Percentiles rank a stretch among this genome's conserved stretches.
Conservation (phyloP, 306 rosid genomes). For the Citrullus amarus region DNA sequence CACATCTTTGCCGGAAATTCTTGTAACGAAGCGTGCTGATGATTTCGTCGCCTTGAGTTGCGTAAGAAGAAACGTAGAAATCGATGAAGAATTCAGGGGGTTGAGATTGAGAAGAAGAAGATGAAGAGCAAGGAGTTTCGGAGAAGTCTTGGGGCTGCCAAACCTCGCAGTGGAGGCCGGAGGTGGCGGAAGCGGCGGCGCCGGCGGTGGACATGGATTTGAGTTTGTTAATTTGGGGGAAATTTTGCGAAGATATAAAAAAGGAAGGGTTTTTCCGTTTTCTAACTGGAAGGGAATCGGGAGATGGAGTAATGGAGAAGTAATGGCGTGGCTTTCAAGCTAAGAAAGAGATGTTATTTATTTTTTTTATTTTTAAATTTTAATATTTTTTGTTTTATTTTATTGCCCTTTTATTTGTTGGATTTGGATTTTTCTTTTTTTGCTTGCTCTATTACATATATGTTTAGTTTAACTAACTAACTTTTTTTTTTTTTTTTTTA, state of each 20-base stretch:
- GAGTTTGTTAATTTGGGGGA: not conserved
- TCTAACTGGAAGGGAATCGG: not conserved
- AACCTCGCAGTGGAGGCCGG: constrained; percentile 5
- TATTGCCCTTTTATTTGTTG: not conserved
- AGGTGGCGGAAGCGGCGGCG: not conserved
- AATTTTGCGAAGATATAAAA: not conserved
- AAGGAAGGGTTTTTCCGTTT: not conserved
- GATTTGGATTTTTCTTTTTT: not conserved
- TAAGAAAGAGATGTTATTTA: not conserved
- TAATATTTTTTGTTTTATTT: not conserved
- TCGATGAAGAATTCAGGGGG: not conserved
- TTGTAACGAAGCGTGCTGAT: not conserved
- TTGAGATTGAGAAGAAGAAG: not conserved
- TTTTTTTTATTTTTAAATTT: not conserved
- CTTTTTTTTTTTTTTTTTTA: too few relatives aligned
- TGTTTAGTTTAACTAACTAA: not conserved
- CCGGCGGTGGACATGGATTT: not conserved
- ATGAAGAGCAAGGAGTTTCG: not conserved
- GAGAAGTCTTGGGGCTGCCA: constrained; percentile 4
- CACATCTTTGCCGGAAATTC: constrained; percentile 1
- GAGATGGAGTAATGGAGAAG: not conserved
- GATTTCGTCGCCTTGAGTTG: not conserved
- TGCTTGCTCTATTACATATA: not conserved
- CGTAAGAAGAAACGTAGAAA: not conserved
- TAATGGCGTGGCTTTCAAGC: constrained; percentile 8